These are phyloP conservation scores for Ambrosiella xylebori DNA, from an alignment of 2,329 filamentous ascomycete species.

Conservation along the genomic window DNA sequence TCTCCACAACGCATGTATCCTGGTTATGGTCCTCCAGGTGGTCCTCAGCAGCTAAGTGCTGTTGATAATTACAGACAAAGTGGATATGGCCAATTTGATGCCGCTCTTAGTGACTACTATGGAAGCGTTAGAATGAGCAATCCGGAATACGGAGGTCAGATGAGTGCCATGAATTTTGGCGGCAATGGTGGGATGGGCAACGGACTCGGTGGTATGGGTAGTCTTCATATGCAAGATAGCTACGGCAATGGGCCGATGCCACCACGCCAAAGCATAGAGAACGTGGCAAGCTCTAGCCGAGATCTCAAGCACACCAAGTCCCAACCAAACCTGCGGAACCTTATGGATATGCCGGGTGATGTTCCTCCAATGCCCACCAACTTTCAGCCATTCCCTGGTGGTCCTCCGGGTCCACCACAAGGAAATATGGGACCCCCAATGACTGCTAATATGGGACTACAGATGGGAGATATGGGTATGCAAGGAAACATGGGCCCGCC, in stretches of 20 bases:
- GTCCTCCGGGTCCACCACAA: not conserved
- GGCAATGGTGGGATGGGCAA: conserved; percentile 1
- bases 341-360: conserved; percentile 51
- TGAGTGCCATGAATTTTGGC: conserved; percentile 6
- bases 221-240: conserved; percentile 13
- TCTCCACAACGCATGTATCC: conserved; percentile 36
- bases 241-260: conserved; percentile 6
- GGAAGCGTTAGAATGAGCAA: conserved; percentile 17
- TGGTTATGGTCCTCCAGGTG: conserved; percentile 21
- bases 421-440: not conserved
- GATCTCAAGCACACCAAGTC: conserved; percentile 45
- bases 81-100: conserved; percentile 14
- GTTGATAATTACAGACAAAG: conserved; percentile 12
- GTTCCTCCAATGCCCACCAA: conserved; percentile 31
- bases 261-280: not conserved
- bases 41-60: conserved; percentile 17
- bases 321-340: conserved; percentile 49
- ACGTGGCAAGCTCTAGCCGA: conserved; percentile 23
- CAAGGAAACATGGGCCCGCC: not conserved
- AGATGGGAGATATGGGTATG: not conserved
- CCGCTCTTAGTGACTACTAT: conserved; percentile 17
- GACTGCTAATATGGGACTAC: not conserved
- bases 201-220: conserved; percentile 1
- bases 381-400: conserved; percentile 9
- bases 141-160: conserved; percentile 15